A percentile compares a stretch with the other conserved stretches of the same genome.
phyloP scores from a whole-genome alignment of 192 early-diverging fungal genomes.

The Backusella australiensis region DNA sequence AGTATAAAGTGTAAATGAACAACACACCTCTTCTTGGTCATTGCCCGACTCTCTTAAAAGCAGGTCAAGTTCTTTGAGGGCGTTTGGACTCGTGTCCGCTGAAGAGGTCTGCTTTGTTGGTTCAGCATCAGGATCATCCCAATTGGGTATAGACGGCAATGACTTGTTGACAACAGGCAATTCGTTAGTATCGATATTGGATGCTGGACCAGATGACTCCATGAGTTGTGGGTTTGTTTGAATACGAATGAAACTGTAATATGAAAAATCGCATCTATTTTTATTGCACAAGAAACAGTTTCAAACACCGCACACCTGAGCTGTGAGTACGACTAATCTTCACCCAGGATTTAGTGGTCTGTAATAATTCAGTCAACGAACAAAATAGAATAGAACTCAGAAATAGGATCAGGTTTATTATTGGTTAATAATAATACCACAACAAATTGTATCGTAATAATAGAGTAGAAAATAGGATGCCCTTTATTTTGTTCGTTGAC shows the following conservation, averaged over 20 bases:
- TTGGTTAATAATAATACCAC: too few species aligned
- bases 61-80: not conserved
- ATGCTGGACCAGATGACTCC: not conserved
- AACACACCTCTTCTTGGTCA: not conserved
- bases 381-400: too few species aligned
- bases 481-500: too few species aligned
- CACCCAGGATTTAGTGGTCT: too few species aligned
- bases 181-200: not conserved
- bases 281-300: too few species aligned
- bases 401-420: too few species aligned
- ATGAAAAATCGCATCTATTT: too few species aligned
- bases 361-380: too few species aligned
- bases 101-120: not conserved
- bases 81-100: not conserved
- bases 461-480: too few species aligned
- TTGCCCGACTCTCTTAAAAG: constrained; percentile 8
- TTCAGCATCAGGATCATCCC: not conserved
- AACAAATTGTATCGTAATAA: too few species aligned
- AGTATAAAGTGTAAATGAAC: not conserved
- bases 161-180: not conserved
- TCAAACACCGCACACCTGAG: too few species aligned
- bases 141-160: constrained; percentile 2
- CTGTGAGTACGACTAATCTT: too few species aligned
- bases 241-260: not conserved
- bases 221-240: not conserved